These are phyloP conservation scores for Neophaeococcomyces mojaviensis DNA, from an alignment of 2,329 filamentous ascomycete genomes.

Conservation along the genomic window DNA sequence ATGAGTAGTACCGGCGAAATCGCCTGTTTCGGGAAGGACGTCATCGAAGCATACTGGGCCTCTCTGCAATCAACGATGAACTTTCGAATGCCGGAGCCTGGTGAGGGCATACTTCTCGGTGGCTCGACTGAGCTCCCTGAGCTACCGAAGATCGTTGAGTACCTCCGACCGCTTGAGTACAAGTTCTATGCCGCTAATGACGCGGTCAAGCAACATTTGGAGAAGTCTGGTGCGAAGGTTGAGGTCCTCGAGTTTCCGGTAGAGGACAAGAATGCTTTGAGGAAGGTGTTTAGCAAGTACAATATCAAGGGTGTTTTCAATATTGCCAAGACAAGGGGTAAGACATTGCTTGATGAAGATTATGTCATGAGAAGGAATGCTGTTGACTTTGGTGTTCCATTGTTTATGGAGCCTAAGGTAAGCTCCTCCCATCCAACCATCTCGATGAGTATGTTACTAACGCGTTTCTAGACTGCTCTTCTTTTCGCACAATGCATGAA, in stretches of 20 bases:
- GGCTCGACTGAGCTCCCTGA: constrained; percentile 67
- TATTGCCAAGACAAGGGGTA: constrained; percentile 73
- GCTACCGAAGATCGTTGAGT: constrained; percentile 75
- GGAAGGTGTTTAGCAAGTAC: constrained; percentile 94
- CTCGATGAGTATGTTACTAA: constrained; percentile 25
- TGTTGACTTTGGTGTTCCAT: constrained; percentile 92
- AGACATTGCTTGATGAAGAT: constrained; percentile 81
- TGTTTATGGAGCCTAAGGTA: constrained; percentile 98
- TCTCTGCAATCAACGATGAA: constrained; percentile 97
- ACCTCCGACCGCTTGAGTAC: constrained; percentile 82
- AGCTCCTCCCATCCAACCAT: constrained; percentile 29
- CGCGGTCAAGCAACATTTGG: constrained; percentile 75
- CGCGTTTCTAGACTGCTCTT: constrained; percentile 65
- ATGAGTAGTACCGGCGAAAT: constrained; percentile 97
- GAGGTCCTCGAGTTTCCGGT: constrained; percentile 96
- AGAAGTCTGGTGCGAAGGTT: constrained; percentile 49
- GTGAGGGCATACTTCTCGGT: constrained; percentile 90
- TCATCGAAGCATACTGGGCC: constrained; percentile 96
- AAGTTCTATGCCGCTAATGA: constrained; percentile 83
- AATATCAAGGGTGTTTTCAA: constrained; percentile 96
- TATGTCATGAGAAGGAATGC: constrained; percentile 98
- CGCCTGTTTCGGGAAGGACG: constrained; percentile 93
- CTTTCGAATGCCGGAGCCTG: constrained; percentile 91
- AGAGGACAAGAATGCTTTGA: constrained; percentile 86
- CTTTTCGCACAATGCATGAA: constrained; percentile 96